phyloP scores from a whole-genome alignment of 306 rosid genomes.

The Cicer chorassanicum region DNA sequence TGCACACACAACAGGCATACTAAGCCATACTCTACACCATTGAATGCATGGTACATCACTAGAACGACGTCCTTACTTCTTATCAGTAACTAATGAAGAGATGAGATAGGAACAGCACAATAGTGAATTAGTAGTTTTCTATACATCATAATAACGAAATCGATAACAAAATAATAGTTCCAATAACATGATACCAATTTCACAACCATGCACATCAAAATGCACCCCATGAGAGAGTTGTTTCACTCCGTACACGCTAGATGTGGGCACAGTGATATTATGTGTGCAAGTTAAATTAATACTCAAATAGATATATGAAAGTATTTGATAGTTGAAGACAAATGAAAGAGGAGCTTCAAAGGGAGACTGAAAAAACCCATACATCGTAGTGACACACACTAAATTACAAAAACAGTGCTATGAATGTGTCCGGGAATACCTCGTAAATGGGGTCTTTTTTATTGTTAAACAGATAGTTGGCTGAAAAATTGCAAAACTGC shows the following conservation, averaged over 20 bases:
- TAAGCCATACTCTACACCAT: conserved; percentile 10
- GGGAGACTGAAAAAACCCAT: neutral
- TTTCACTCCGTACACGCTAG: neutral
- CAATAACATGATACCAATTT: neutral
- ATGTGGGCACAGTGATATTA: neutral
- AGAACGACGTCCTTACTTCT: conserved; percentile 6
- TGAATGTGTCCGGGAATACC: neutral
- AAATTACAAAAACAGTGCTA: neutral
- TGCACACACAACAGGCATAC: neutral
- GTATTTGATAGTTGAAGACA: conserved; percentile 3
- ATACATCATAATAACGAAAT: neutral
- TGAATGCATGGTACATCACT: conserved; percentile 6
- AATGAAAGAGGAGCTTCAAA: neutral
- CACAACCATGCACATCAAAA: conserved; percentile 17
- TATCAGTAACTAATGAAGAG: neutral
- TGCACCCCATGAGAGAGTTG: conserved; percentile 9
- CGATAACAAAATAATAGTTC: neutral
- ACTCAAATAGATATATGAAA: neutral
- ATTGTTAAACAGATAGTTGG: neutral
- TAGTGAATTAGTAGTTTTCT: neutral
- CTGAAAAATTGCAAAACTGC: neutral
- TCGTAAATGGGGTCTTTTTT: neutral
- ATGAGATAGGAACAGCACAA: neutral
- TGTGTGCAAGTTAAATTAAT: neutral
- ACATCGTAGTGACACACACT: neutral